These are phyloP conservation scores for Solanum rostratum DNA, from an alignment of 257 asterid genomes.

Conservation along the genomic window DNA sequence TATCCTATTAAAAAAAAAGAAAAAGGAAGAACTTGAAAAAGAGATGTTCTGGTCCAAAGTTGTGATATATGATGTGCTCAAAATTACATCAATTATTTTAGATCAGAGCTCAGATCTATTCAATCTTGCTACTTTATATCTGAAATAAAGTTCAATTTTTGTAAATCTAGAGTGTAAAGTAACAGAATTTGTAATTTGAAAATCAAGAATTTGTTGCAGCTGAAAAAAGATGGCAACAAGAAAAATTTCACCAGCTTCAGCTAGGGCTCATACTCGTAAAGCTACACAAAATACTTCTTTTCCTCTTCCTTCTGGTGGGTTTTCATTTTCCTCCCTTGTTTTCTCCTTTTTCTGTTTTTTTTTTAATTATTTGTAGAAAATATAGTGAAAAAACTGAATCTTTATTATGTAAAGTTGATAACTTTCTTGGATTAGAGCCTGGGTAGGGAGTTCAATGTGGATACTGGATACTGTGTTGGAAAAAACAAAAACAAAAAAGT, in stretches of 20 bases:
- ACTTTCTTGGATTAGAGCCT: neutral
- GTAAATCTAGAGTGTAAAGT: neutral
- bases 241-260: constrained; percentile 79
- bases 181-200: neutral
- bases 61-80: neutral
- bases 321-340: neutral
- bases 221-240: constrained; percentile 8
- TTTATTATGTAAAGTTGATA: neutral
- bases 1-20: too few relatives aligned
- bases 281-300: constrained; percentile 27
- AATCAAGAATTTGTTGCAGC: neutral
- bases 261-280: constrained; percentile 77
- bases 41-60: neutral
- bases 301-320: constrained; percentile 34
- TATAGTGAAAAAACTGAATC: neutral
- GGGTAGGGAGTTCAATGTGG: neutral
- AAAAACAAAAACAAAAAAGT: neutral
- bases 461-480: neutral
- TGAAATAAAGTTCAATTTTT: neutral
- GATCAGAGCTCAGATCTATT: neutral
- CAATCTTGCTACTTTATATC: neutral
- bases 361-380: neutral
- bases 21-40: too few relatives aligned
- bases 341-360: neutral
- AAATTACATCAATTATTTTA: neutral